phyloP scores from a whole-genome alignment of 768 basidiomycete species.

The Russula compacta region DNA sequence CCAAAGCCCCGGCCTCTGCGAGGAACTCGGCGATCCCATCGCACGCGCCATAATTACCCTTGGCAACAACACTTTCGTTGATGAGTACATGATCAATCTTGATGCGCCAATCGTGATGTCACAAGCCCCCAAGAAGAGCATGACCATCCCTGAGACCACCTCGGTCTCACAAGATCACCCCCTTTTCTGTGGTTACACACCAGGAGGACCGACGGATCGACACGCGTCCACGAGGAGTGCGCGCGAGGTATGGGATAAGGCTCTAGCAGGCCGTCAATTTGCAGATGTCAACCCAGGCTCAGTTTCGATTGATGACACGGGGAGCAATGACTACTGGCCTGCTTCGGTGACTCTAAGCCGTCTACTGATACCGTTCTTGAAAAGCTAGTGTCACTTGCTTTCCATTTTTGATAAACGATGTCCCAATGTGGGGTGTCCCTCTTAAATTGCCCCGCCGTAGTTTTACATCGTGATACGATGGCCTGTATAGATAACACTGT shows the following conservation, averaged over 20 bases:
- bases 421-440: too few relatives aligned
- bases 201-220: background rate
- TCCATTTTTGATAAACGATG: too few relatives aligned
- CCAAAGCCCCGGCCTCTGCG: constrained; percentile 16
- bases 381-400: too few relatives aligned
- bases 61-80: constrained; percentile 11
- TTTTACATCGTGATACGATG: too few relatives aligned
- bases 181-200: constrained; percentile 11
- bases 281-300: background rate
- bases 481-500: too few relatives aligned
- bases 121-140: constrained; percentile 3
- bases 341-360: too few relatives aligned
- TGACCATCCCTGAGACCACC: background rate
- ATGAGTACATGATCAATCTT: constrained; percentile 16
- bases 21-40: constrained; percentile 7
- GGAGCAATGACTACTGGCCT: background rate
- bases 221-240: background rate
- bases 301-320: background rate
- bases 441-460: too few relatives aligned
- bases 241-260: constrained; percentile 11
- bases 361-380: too few relatives aligned
- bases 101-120: background rate
- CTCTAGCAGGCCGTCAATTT: constrained; percentile 2
- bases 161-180: constrained; percentile 15
- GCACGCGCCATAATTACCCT: constrained; percentile 18